These are phyloP conservation scores for Aspergillus nidulans DNA, from an alignment of 495 filamentous ascomycete species.

Conservation along the genomic window DNA sequence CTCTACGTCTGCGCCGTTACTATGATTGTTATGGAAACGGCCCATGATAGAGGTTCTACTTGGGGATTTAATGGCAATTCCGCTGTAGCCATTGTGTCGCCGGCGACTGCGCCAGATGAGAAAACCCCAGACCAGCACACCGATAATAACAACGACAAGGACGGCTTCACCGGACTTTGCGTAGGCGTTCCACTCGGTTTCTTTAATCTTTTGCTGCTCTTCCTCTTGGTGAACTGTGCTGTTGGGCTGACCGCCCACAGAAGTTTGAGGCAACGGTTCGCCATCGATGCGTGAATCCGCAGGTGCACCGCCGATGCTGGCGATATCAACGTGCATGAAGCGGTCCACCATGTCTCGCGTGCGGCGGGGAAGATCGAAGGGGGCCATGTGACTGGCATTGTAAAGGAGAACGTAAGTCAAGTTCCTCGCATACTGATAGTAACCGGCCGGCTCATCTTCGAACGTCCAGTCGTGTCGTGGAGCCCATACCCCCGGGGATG, in stretches of 20 bases:
- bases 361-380: constrained; percentile 83
- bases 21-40: constrained; percentile 47
- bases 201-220: constrained; percentile 70
- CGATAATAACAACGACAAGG: constrained; percentile 77
- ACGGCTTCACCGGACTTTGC: constrained; percentile 87
- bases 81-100: constrained; percentile 43
- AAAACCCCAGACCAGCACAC: constrained; percentile 73
- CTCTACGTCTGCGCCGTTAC: constrained; percentile 59
- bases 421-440: constrained; percentile 92
- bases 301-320: constrained; percentile 78
- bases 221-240: constrained; percentile 67
- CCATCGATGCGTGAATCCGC: constrained; percentile 86
- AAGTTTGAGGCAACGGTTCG: constrained; percentile 75
- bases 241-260: constrained; percentile 84
- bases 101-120: constrained; percentile 79
- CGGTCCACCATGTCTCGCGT: constrained; percentile 95
- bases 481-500: constrained; percentile 84
- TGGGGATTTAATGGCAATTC: constrained; percentile 31
- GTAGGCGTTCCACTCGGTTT: constrained; percentile 90
- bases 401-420: constrained; percentile 94
- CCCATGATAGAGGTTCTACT: constrained; percentile 32
- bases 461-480: constrained; percentile 92
- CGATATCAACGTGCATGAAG: constrained; percentile 92
- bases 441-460: constrained; percentile 82
- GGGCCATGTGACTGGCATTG: constrained; percentile 96